Evolutionary conservation across 768 basidiomycete genomes (phyloP).

Genomic region (Mrakia frigida): DNA sequence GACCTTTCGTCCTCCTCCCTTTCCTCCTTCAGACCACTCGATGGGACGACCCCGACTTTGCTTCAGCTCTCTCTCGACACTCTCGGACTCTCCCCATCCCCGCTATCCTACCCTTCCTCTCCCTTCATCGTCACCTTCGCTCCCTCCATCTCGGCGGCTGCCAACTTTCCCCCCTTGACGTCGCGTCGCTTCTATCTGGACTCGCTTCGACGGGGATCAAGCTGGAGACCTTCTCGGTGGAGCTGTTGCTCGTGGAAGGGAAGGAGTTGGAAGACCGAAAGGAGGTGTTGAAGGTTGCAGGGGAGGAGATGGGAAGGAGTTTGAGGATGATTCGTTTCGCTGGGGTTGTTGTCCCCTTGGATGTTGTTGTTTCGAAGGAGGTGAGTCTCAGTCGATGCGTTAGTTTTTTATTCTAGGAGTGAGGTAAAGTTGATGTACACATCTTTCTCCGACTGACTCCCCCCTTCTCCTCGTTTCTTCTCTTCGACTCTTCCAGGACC

Average conservation of each 20-base stretch:
- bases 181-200: not conserved
- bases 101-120: not conserved
- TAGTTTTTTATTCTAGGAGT: not conserved
- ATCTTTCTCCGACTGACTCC: not conserved
- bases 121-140: not conserved
- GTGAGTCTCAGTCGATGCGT: not conserved
- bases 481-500: not conserved
- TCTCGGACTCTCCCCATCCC: slow-evolving; percentile 13
- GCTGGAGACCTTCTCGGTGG: not conserved
- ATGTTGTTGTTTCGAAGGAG: not conserved
- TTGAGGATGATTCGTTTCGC: not conserved
- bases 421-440: no score
- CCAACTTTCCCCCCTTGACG: not conserved
- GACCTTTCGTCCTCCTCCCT: not conserved
- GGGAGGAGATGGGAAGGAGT: slow-evolving; percentile 4
- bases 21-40: not conserved
- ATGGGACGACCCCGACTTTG: slow-evolving; percentile 12
- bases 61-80: slow-evolving; percentile 6
- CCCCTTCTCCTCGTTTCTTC: no score
- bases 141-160: slow-evolving; percentile 4
- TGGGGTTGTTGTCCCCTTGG: not conserved
- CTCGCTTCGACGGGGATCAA: not conserved
- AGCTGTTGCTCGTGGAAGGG: not conserved
- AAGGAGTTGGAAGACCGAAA: not conserved
- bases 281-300: not conserved